Conservation (phyloP, 1,284 basidiomycete species). For the Bondarzewia mesenterica region DNA sequence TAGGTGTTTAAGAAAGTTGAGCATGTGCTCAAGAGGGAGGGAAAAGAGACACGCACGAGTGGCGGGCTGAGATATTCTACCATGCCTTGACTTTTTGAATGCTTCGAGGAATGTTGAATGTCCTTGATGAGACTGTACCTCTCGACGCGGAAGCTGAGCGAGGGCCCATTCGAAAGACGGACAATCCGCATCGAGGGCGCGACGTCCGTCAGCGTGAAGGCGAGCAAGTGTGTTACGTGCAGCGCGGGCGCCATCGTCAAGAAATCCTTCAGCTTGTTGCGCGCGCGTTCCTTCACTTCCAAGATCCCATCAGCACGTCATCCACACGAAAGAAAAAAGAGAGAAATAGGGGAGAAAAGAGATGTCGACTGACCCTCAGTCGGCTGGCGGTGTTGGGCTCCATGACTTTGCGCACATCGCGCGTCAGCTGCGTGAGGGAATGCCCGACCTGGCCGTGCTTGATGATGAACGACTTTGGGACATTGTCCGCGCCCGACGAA, state of each 20-base stretch:
- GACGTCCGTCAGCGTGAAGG: conserved; percentile 82
- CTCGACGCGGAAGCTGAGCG: conserved; percentile 89
- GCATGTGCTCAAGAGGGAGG: not conserved
- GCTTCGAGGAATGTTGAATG: conserved; percentile 57
- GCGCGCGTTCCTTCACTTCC: conserved; percentile 71
- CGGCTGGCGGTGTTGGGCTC: conserved; percentile 96
- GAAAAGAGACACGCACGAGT: conserved; percentile 46
- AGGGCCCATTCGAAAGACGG: conserved; percentile 88
- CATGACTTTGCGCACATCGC: conserved; percentile 92
- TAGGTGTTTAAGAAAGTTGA: not conserved
- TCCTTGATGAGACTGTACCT: conserved; percentile 90
- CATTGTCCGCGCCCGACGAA: conserved; percentile 26
- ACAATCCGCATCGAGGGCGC: conserved; percentile 85
- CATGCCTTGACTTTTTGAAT: conserved; percentile 65
- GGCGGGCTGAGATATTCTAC: conserved; percentile 84
- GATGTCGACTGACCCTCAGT: conserved; percentile 72
- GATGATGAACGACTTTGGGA: conserved; percentile 82
- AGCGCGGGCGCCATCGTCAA: conserved; percentile 88
- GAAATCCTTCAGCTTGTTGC: conserved; percentile 94
- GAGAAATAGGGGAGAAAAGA: not conserved
- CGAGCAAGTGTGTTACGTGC: conserved; percentile 88
- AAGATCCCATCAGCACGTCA: conserved; percentile 11
- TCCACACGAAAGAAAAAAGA: not conserved
- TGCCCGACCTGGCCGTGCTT: conserved; percentile 90
- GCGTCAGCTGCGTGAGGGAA: conserved; percentile 83